phyloP scores from a whole-genome alignment of 2,329 filamentous ascomycete species.

The Eurotiales sp. region DNA sequence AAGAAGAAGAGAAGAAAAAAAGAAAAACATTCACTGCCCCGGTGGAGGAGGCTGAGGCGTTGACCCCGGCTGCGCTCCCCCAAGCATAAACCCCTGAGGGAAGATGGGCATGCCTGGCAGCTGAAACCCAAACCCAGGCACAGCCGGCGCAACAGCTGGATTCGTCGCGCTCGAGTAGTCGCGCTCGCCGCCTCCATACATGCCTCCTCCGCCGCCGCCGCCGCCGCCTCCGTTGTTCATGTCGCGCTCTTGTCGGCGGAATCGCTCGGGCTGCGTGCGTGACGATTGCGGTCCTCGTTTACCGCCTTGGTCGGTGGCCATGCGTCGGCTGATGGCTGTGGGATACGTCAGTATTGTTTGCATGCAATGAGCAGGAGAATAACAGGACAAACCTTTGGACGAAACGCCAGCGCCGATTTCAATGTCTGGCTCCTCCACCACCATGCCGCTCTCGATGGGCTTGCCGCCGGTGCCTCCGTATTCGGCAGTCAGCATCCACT shows the following conservation, averaged over 20 bases:
- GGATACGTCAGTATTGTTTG: neutral
- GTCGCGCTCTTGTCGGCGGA: slow-evolving; percentile 33
- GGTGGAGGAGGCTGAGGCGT: slow-evolving; percentile 34
- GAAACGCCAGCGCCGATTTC: slow-evolving; percentile 97
- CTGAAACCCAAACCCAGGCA: slow-evolving; percentile 55
- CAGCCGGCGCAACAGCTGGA: slow-evolving; percentile 51
- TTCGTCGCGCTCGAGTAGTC: slow-evolving; percentile 38
- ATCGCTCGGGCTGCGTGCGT: slow-evolving; percentile 32
- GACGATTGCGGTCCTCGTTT: slow-evolving; percentile 48
- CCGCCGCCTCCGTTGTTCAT: slow-evolving; percentile 23
- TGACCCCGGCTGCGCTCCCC: slow-evolving; percentile 31
- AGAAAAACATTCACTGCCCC: slow-evolving; percentile 27
- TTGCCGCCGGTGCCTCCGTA: slow-evolving; percentile 88
- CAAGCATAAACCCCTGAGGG: slow-evolving; percentile 47
- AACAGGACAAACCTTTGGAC: slow-evolving; percentile 73
- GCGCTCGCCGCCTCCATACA: slow-evolving; percentile 28
- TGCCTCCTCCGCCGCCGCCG: slow-evolving; percentile 19
- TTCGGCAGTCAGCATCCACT: slow-evolving; percentile 94
- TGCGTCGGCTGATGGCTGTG: slow-evolving; percentile 49
- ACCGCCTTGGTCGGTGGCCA: slow-evolving; percentile 49
- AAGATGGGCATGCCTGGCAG: slow-evolving; percentile 48
- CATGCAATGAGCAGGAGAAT: neutral
- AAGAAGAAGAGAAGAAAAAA: neutral
- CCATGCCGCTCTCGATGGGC: slow-evolving; percentile 74
- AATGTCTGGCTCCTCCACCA: slow-evolving; percentile 96